These are phyloP conservation scores for Aspergillus flavus DNA, from an alignment of 2,329 filamentous ascomycete species.

Conservation along the genomic window DNA sequence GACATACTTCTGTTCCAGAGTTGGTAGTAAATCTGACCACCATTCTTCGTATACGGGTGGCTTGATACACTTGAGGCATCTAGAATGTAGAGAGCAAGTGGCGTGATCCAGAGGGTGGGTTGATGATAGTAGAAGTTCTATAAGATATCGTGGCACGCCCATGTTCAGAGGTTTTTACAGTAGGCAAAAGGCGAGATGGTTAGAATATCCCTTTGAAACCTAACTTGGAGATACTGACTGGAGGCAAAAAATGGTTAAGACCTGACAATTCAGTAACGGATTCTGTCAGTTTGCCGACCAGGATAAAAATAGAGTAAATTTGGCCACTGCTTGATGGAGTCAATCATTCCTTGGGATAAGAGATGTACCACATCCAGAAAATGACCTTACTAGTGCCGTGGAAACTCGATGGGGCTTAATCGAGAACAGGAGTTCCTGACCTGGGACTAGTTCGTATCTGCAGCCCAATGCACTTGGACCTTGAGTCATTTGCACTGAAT, in stretches of 20 bases:
- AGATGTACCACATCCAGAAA: not conserved
- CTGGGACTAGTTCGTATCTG: not conserved
- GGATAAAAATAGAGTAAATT: not conserved
- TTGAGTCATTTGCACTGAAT: conserved; percentile 4
- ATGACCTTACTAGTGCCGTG: not conserved
- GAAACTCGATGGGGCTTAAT: not conserved
- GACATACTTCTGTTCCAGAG: not conserved
- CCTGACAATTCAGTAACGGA: too few species aligned
- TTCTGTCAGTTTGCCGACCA: not conserved
- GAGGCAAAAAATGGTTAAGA: not conserved
- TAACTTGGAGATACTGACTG: not conserved
- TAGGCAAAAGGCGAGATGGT: not conserved
- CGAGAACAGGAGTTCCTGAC: not conserved
- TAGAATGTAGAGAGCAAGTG: not conserved
- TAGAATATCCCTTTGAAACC: not conserved
- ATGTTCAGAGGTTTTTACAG: not conserved
- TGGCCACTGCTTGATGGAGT: not conserved
- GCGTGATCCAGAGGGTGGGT: not conserved
- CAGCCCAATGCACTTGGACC: not conserved
- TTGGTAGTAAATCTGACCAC: not conserved
- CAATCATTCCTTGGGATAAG: not conserved
- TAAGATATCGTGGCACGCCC: not conserved
- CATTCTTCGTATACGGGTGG: not conserved
- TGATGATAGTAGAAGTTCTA: not conserved
- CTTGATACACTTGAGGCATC: not conserved